phyloP scores from a whole-genome alignment of 2,329 filamentous ascomycete genomes.

The Alternaria solani region DNA sequence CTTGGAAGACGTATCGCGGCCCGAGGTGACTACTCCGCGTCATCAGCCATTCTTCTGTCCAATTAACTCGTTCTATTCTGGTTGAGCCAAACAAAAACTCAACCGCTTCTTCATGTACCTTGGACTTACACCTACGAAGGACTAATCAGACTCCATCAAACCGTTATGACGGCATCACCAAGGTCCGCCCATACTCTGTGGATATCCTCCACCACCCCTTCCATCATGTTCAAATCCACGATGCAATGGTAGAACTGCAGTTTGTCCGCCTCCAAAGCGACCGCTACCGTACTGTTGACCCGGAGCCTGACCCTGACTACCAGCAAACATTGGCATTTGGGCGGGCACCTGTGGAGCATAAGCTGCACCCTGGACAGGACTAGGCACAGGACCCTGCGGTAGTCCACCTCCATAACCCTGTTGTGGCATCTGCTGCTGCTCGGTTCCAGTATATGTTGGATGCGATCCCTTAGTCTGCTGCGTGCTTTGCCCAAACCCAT shows the following conservation, averaged over 20 bases:
- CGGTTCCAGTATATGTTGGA: background rate
- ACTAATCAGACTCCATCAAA: background rate
- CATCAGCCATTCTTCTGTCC: background rate
- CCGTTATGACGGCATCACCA: slow-evolving; percentile 1
- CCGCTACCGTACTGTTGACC: background rate
- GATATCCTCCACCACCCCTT: slow-evolving; percentile 6
- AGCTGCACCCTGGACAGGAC: slow-evolving; percentile 4
- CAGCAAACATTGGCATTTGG: background rate
- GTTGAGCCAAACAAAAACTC: no score
- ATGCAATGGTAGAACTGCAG: background rate
- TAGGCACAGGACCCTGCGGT: background rate
- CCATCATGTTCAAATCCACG: background rate
- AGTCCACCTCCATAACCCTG: background rate
- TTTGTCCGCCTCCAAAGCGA: background rate
- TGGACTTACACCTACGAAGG: background rate
- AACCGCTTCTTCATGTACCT: background rate
- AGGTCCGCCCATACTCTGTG: slow-evolving; percentile 20
- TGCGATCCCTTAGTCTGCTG: slow-evolving; percentile 5
- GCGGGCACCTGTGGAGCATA: slow-evolving; percentile 6
- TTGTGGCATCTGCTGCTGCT: slow-evolving; percentile 3
- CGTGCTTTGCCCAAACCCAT: slow-evolving; percentile 16
- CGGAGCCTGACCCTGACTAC: background rate
- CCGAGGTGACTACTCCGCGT: background rate
- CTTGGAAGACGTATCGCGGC: background rate
- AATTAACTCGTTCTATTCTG: background rate